phyloP scores from a whole-genome alignment of 2,329 filamentous ascomycete species.

The Ophiocordyceps camponoti-floridani region DNA sequence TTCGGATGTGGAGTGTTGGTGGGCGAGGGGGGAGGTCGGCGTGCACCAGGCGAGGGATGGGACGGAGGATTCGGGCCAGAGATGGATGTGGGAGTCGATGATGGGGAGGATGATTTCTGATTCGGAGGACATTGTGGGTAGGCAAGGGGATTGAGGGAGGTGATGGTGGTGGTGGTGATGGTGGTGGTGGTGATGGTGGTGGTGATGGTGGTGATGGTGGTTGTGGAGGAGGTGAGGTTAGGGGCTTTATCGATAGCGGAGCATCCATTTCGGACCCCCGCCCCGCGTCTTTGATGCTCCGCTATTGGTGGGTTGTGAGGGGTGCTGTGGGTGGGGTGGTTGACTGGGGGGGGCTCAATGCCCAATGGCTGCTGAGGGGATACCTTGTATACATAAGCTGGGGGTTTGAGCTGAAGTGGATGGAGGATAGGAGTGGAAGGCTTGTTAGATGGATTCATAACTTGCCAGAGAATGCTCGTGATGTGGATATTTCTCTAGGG shows the following conservation, averaged over 20 bases:
- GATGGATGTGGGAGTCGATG: slow-evolving; percentile 83
- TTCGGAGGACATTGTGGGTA: background rate
- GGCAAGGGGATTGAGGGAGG: background rate
- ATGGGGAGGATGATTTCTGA: slow-evolving; percentile 33
- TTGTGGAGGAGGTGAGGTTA: background rate
- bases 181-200: background rate
- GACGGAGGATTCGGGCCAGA: slow-evolving; percentile 56
- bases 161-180: background rate
- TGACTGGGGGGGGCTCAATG: no score
- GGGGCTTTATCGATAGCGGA: background rate
- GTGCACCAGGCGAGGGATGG: slow-evolving; percentile 52
- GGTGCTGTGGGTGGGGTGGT: no score
- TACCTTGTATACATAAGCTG: no score
- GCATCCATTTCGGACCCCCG: background rate
- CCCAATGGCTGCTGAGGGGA: no score
- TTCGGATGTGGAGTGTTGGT: slow-evolving; percentile 45
- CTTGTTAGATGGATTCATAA: no score
- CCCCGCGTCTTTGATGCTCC: background rate
- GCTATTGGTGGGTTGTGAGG: no score
- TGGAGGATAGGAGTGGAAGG: no score
- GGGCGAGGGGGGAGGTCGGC: slow-evolving; percentile 37
- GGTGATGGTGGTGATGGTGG: background rate
- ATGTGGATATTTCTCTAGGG: no score
- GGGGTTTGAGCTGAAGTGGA: no score
- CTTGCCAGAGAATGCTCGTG: no score